phyloP scores from a whole-genome alignment of 148 eudicot genomes.

The Tetragonia tetragonoides region DNA sequence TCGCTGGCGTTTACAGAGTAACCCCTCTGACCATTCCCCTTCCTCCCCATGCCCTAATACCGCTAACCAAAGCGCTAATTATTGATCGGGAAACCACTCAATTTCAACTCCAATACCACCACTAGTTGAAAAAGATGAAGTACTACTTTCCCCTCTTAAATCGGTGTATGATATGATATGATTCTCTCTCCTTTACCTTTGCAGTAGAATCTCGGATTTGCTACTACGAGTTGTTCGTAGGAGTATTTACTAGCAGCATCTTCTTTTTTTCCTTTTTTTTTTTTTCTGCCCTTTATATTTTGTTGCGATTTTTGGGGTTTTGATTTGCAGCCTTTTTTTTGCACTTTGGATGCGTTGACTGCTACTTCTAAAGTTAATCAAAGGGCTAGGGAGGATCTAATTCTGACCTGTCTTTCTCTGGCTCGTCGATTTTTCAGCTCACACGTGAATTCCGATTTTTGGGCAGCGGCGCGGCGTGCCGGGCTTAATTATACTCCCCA shows the following conservation, averaged over 20 bases:
- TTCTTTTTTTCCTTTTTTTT: neutral
- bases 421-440: slow-evolving; percentile 1
- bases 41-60: slow-evolving; percentile 32
- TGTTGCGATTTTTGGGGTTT: neutral
- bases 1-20: slow-evolving; percentile 56
- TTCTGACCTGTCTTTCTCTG: slow-evolving; percentile 8
- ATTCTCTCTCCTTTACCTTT: neutral
- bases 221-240: neutral
- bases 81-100: slow-evolving; percentile 11
- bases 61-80: slow-evolving; percentile 13
- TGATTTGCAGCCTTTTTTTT: neutral
- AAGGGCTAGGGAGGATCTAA: slow-evolving; percentile 14
- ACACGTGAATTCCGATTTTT: slow-evolving; percentile 15
- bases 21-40: slow-evolving; percentile 34
- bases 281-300: neutral
- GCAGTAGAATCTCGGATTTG: slow-evolving; percentile 19
- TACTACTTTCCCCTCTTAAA: no score
- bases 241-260: neutral
- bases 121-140: no score
- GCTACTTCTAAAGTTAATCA: neutral
- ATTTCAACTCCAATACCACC: neutral
- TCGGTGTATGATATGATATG: neutral
- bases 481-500: neutral
- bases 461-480: neutral
- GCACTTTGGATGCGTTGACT: slow-evolving; percentile 13